Conservation (phyloP, 768 basidiomycete genomes). For the Serendipita sp. region DNA sequence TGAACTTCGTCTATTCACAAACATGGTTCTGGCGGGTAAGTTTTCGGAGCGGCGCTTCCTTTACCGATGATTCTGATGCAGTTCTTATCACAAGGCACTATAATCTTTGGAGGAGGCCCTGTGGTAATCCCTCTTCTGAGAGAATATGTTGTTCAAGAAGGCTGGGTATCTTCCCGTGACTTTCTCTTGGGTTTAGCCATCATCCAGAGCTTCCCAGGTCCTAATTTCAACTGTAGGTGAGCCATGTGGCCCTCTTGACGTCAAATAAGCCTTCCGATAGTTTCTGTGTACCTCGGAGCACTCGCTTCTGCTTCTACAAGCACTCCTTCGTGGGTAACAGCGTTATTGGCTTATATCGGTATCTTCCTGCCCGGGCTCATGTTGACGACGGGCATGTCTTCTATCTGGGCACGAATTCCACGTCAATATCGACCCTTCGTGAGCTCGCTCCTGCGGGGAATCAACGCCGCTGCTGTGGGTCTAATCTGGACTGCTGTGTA, state of each 20-base stretch:
- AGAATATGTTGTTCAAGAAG: slow-evolving; percentile 33
- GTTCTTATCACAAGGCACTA: not conserved
- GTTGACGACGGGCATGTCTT: not conserved
- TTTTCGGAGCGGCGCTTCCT: slow-evolving; percentile 21
- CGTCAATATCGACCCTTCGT: not conserved
- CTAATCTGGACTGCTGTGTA: slow-evolving; percentile 10
- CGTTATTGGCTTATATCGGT: slow-evolving; percentile 30
- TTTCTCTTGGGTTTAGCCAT: slow-evolving; percentile 39
- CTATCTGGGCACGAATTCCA: not conserved
- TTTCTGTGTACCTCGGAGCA: slow-evolving; percentile 35
- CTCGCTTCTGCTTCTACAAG: slow-evolving; percentile 21
- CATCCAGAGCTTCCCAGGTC: slow-evolving; percentile 34
- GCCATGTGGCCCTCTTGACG: slow-evolving; percentile 8
- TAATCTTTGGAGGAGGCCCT: slow-evolving; percentile 27
- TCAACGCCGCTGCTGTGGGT: slow-evolving; percentile 9
- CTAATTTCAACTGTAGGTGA: slow-evolving; percentile 32
- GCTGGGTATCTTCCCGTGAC: slow-evolving; percentile 37
- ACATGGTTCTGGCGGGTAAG: slow-evolving; percentile 32
- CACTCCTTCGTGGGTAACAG: slow-evolving; percentile 21
- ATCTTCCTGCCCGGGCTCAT: slow-evolving; percentile 33
- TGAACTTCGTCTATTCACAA: slow-evolving; percentile 23
- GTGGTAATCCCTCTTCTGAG: slow-evolving; percentile 39
- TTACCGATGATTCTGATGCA: not conserved
- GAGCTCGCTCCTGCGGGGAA: slow-evolving; percentile 1
- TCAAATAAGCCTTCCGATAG: not conserved